A percentile compares a stretch with the other conserved stretches of the same genome.
These are phyloP conservation scores for Drechslera avenae DNA, from an alignment of 2,329 filamentous ascomycete species.

Conservation along the genomic window DNA sequence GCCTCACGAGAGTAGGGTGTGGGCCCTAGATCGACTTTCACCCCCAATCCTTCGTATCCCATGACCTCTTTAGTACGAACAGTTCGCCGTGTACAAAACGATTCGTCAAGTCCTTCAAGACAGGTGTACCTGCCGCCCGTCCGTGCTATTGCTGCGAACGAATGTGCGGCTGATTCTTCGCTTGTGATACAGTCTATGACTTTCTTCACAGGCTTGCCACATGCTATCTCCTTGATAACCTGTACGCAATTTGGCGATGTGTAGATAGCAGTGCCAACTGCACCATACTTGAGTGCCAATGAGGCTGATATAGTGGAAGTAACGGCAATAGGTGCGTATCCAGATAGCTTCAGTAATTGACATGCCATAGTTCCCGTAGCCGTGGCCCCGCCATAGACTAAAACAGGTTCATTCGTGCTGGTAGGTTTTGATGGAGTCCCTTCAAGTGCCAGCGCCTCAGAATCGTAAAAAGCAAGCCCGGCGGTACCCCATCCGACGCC, in stretches of 20 bases:
- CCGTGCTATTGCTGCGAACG: neutral
- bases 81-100: neutral
- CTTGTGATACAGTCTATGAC: neutral
- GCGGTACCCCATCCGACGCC: conserved; percentile 1
- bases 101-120: neutral
- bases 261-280: neutral
- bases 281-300: neutral
- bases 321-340: conserved; percentile 1
- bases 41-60: neutral
- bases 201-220: neutral
- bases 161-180: neutral
- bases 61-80: neutral
- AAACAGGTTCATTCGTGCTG: neutral
- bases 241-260: neutral
- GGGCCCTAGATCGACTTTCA: neutral
- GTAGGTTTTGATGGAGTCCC: neutral
- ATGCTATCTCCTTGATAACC: neutral
- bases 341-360: neutral
- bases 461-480: neutral
- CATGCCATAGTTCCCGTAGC: neutral
- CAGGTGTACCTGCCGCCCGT: neutral
- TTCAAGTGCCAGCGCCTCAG: neutral
- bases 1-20: neutral
- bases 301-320: neutral
- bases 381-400: neutral